Percentiles rank a stretch among this genome's conserved stretches.
Evolutionary conservation across 768 basidiomycete genomes (phyloP).

Genomic region (Boletus subcaerulescens): DNA sequence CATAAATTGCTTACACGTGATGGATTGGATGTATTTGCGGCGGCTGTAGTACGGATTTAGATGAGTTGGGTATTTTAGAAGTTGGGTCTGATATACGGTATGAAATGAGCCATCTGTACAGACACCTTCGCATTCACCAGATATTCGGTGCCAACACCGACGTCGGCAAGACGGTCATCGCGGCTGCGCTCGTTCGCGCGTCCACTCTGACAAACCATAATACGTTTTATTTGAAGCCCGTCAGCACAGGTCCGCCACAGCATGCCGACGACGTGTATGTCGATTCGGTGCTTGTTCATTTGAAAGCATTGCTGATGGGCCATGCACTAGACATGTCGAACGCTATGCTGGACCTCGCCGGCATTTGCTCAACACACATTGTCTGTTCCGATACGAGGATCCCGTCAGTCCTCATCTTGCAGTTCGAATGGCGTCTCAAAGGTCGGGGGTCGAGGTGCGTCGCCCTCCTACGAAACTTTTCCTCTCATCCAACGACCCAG

Average conservation of each 20-base stretch:
- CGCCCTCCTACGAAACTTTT: background rate
- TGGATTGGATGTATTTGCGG: background rate
- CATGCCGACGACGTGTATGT: conserved; percentile 85
- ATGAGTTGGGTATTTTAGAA: too few relatives aligned
- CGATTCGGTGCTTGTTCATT: background rate
- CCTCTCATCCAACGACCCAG: conserved; percentile 4
- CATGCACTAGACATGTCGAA: conserved; percentile 57
- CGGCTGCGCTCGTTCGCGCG: conserved; percentile 77
- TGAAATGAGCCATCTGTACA: conserved; percentile 79
- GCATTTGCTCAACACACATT: conserved; percentile 53
- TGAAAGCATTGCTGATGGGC: background rate
- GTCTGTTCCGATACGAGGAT: conserved; percentile 80
- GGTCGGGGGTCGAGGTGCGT: conserved; percentile 31
- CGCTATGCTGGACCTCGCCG: conserved; percentile 44
- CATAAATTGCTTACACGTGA: conserved; percentile 10
- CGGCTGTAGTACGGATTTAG: conserved; percentile 22
- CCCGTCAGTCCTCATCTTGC: conserved; percentile 96
- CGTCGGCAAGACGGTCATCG: conserved; percentile 92
- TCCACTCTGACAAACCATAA: conserved; percentile 54
- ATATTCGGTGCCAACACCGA: conserved; percentile 96
- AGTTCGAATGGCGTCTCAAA: conserved; percentile 45
- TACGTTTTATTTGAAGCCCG: conserved; percentile 81
- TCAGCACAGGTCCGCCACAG: conserved; percentile 78
- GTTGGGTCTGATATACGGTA: background rate
- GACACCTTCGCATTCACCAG: conserved; percentile 82